Conservation (phyloP, 2,329 filamentous ascomycete genomes). For the Fragosphaeria purpurea region DNA sequence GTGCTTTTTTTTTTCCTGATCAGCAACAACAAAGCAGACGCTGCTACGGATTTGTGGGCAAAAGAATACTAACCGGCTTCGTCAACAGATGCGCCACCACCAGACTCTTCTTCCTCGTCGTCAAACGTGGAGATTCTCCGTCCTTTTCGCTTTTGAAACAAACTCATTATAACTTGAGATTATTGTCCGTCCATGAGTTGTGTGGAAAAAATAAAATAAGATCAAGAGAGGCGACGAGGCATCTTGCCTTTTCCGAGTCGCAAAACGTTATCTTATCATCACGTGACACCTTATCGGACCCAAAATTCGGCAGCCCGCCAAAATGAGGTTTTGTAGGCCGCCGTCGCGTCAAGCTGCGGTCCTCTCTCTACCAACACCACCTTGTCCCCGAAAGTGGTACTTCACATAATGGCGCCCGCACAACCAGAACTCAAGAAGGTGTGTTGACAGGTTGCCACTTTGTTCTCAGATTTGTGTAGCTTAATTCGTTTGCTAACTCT, state of each 20-base stretch:
- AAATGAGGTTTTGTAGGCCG: too few relatives aligned
- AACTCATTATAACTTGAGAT: conserved; percentile 33
- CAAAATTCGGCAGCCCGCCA: too few relatives aligned
- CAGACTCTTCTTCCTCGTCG: conserved; percentile 44
- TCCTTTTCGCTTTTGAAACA: conserved; percentile 57
- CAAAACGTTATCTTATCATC: conserved; percentile 33
- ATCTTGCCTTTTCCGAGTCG: too few relatives aligned
- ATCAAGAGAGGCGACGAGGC: too few relatives aligned
- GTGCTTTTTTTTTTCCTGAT: not conserved
- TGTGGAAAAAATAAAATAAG: not conserved
- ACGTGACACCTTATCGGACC: conserved; percentile 28
- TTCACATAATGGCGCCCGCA: conserved; percentile 80
- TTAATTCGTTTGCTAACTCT: not conserved
- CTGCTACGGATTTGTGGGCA: not conserved
- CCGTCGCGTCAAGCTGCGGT: conserved; percentile 1
- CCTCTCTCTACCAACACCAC: conserved; percentile 2
- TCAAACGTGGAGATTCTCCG: conserved; percentile 66
- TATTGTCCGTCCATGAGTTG: too few relatives aligned
- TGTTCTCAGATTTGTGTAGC: too few relatives aligned
- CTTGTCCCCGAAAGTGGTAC: not conserved
- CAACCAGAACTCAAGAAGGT: conserved; percentile 99
- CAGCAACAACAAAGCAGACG: conserved; percentile 17
- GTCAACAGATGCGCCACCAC: conserved; percentile 10
- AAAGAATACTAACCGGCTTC: conserved; percentile 28
- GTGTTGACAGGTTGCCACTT: conserved; percentile 9